Base-by-base conservation (phyloP, 2,329 filamentous ascomycete species). In the Pseudocercospora crystallina region DNA sequence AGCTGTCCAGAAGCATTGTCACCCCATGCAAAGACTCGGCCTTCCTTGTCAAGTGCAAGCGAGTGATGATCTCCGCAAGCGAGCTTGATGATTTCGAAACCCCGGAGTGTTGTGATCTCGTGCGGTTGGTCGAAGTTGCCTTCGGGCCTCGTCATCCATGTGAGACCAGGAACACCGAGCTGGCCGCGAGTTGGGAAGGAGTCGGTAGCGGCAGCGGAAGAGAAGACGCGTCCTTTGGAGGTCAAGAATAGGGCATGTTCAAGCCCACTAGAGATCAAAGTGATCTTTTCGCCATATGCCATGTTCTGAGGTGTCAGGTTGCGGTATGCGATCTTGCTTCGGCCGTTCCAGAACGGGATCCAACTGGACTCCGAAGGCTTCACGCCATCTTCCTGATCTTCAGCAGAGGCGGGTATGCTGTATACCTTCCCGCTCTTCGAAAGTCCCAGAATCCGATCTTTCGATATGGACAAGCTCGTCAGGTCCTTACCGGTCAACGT, bases 1-100 rank as follows among this genome's bases (percentile, higher is more conserved):
- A 97, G 79, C 70, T 97, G 94, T n/a, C 94, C 94, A 37, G 83
- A 81, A 0, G 85, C 84, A 72, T 97, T 97, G 69, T 97, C 91
- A 33, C 94, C 94, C 72, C 95, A 97, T 5, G 84, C 79, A 69
- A 94, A 96, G 12, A 94, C 80, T 12, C 84, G 82, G 12, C 92
- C 92, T 45, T 86, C 77, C 53, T 81, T 81, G 65, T 92, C 89
- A 12, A 90, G 78, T 0, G 84, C 87, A 1, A 95, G 73, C 3
- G 90, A 95, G 72, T 99, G 94, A 59, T 85, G 84, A 65, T 96
- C 90, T 17, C 94, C 94, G 1, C 89, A 76, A 1, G 92, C 91
- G 51, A 97, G 85, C 58, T 88, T 80, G 5, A 76, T 72, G 39
- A 94, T 83, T 4, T 87, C 80, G 57, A 86, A 86, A 5, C 85